phyloP scores from a whole-genome alignment of 202 grass and related monocot species.

The Brachypodium distachyon region DNA sequence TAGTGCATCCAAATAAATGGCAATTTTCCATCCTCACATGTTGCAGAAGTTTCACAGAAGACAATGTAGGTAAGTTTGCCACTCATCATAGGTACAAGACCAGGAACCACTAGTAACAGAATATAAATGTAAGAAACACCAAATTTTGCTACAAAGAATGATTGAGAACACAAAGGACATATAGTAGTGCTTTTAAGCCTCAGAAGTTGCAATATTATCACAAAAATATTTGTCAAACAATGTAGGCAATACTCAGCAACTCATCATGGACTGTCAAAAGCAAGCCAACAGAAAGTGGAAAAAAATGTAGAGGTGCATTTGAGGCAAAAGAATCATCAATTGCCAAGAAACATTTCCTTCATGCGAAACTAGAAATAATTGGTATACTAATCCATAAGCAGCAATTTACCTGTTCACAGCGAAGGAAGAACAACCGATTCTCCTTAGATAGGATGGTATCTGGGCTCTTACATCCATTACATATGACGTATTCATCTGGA shows the following conservation, averaged over 20 bases:
- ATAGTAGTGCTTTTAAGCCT: background rate
- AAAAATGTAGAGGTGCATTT: background rate
- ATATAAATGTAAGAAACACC: background rate
- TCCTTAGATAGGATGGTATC: constrained; percentile 98
- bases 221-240: background rate
- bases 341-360: background rate
- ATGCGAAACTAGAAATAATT: background rate
- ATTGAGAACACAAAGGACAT: background rate
- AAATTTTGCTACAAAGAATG: background rate
- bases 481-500: constrained; percentile 96
- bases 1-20: background rate
- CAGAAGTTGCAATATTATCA: background rate
- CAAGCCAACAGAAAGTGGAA: background rate
- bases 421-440: constrained; percentile 93
- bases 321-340: background rate
- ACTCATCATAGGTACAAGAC: constrained; percentile 28
- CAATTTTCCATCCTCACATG: background rate
- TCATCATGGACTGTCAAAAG: background rate
- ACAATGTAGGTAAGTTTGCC: constrained; percentile 16
- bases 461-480: constrained; percentile 97
- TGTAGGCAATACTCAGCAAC: background rate
- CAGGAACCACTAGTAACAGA: background rate
- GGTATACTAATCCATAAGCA: background rate
- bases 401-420: constrained; percentile 74
- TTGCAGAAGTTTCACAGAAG: background rate